Percentiles rank a stretch among this genome's conserved stretches.
phyloP scores from a whole-genome alignment of 2,329 filamentous ascomycete genomes.

The Penicillium polonicum region DNA sequence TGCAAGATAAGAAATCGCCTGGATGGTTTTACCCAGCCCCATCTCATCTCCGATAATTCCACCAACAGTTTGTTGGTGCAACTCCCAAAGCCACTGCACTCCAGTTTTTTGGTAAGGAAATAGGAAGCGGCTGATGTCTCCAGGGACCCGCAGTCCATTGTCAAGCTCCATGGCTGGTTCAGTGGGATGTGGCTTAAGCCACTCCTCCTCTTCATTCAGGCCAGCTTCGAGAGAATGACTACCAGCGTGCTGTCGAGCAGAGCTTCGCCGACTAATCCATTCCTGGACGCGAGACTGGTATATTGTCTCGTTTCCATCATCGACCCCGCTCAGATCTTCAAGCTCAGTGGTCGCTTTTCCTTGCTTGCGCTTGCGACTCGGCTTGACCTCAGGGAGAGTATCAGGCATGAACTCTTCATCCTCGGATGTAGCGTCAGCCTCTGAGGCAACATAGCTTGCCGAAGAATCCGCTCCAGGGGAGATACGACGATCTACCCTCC shows the following conservation, averaged over 20 bases:
- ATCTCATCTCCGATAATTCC: conserved; percentile 98
- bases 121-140: conserved; percentile 86
- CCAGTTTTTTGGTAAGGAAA: conserved; percentile 98
- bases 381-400: conserved; percentile 23
- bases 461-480: conserved; percentile 31
- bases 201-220: conserved; percentile 54
- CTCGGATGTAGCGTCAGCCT: conserved; percentile 31
- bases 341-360: conserved; percentile 40
- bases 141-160: conserved; percentile 76
- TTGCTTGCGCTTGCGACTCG: conserved; percentile 21
- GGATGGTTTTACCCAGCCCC: conserved; percentile 94
- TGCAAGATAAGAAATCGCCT: conserved; percentile 78
- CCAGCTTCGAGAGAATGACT: conserved; percentile 40
- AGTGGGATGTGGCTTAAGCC: conserved; percentile 83
- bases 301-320: conserved; percentile 83
- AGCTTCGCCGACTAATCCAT: conserved; percentile 68
- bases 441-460: conserved; percentile 35
- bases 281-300: conserved; percentile 73
- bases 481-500: conserved; percentile 28
- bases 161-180: conserved; percentile 57
- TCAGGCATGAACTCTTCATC: conserved; percentile 40
- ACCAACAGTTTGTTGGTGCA: conserved; percentile 85
- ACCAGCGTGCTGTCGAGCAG: conserved; percentile 54
- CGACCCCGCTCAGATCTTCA: conserved; percentile 64
- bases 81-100: conserved; percentile 91